Evolutionary conservation across 345 rosid genomes (phyloP).

Genomic region (Eucalyptus marginata): DNA sequence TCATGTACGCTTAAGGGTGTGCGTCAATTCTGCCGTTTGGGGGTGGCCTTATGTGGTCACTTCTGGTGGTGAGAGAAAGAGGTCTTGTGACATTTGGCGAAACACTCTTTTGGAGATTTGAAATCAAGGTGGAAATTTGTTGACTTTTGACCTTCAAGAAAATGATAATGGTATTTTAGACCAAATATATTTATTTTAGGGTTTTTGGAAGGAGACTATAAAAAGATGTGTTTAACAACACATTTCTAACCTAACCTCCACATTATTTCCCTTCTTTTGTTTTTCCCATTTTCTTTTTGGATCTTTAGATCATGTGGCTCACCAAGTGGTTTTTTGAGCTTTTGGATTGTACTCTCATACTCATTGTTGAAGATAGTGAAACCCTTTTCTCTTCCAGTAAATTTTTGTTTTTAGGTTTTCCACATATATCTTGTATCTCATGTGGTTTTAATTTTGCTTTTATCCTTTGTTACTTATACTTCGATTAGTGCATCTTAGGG

Average conservation of each 20-base stretch:
- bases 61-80: no score
- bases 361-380: background rate
- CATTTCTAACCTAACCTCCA: background rate
- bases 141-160: background rate
- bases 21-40: no score
- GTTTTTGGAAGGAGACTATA: background rate
- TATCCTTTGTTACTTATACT: background rate
- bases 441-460: background rate
- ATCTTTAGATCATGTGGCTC: background rate
- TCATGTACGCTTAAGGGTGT: no score
- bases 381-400: no score
- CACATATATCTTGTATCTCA: background rate
- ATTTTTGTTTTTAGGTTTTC: no score
- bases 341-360: no score
- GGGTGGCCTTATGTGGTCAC: no score
- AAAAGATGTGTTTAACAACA: background rate
- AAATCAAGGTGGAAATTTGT: background rate
- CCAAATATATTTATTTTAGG: background rate
- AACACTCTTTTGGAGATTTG: no score
- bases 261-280: background rate
- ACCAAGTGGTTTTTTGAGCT: background rate
- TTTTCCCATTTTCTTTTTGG: no score
- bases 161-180: background rate
- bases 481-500: background rate
- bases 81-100: no score